These are phyloP conservation scores for Pichia sp. DNA, from an alignment of 1,139 yeast species.

Conservation along the genomic window DNA sequence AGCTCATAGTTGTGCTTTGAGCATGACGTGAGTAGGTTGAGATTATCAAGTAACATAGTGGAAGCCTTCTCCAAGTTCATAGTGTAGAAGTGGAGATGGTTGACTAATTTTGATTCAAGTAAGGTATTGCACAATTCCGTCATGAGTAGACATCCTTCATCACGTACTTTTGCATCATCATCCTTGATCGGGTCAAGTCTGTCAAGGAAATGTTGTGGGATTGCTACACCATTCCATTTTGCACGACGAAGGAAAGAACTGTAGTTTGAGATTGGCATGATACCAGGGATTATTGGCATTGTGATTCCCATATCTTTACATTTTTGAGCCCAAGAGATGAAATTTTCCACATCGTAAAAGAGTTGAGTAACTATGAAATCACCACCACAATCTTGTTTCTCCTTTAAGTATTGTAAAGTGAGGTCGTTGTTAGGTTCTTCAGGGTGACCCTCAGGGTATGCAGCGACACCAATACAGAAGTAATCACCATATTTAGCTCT, in stretches of 20 bases:
- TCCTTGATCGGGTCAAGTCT: constrained; percentile 78
- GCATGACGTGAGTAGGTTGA: constrained; percentile 41
- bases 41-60: constrained; percentile 73
- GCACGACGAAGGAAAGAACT: constrained; percentile 91
- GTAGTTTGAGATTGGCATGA: constrained; percentile 96
- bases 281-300: constrained; percentile 92
- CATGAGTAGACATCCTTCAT: constrained; percentile 74
- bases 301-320: constrained; percentile 70
- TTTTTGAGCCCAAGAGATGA: constrained; percentile 71
- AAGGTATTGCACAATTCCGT: constrained; percentile 77
- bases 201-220: constrained; percentile 70
- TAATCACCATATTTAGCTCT: constrained; percentile 45
- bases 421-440: constrained; percentile 61
- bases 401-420: constrained; percentile 63
- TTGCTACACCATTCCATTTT: constrained; percentile 79
- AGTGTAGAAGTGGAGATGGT: constrained; percentile 90
- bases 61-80: constrained; percentile 94
- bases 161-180: constrained; percentile 84
- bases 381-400: constrained; percentile 90
- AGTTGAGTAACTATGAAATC: constrained; percentile 83
- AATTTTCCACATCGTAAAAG: constrained; percentile 78
- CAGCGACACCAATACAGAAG: constrained; percentile 58
- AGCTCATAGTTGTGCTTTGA: constrained; percentile 10
- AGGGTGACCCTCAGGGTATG: constrained; percentile 66
- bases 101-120: constrained; percentile 63